Evolutionary conservation across 495 filamentous ascomycete species (phyloP).

Genomic region (Penicillium egyptiacum): DNA sequence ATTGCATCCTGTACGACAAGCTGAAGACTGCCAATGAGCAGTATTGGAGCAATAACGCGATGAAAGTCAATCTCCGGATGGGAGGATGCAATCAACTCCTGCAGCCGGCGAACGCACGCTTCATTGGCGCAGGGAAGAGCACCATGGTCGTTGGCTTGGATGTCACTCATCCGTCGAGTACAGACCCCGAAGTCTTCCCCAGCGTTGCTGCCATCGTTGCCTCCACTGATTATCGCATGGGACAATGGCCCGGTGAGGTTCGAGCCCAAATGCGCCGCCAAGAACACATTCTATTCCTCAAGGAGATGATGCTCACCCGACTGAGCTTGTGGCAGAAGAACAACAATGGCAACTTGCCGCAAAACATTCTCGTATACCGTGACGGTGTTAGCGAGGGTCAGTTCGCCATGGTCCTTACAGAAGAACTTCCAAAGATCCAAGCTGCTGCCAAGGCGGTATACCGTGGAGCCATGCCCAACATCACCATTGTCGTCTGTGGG

Average conservation of each 20-base stretch:
- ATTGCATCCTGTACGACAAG: constrained; percentile 49
- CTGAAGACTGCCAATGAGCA: constrained; percentile 35
- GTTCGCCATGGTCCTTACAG: constrained; percentile 54
- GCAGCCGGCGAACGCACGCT: constrained; percentile 37
- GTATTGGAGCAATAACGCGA: constrained; percentile 67
- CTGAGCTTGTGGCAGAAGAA: constrained; percentile 54
- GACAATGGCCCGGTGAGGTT: constrained; percentile 68
- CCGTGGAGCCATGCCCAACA: constrained; percentile 41
- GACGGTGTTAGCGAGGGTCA: constrained; percentile 87
- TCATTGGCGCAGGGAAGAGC: constrained; percentile 57
- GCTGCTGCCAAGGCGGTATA: constrained; percentile 56
- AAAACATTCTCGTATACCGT: constrained; percentile 76
- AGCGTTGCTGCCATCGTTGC: constrained; percentile 77
- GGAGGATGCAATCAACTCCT: constrained; percentile 73
- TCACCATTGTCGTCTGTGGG: constrained; percentile 52
- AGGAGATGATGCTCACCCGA: constrained; percentile 55
- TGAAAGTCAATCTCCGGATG: constrained; percentile 81
- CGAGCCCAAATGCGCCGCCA: constrained; percentile 54
- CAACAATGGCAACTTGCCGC: constrained; percentile 54
- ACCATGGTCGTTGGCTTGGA: constrained; percentile 86
- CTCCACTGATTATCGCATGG: constrained; percentile 57
- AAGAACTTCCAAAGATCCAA: constrained; percentile 53
- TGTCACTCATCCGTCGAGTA: constrained; percentile 80
- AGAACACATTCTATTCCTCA: constrained; percentile 59
- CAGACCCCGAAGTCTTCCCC: constrained; percentile 53